Evolutionary conservation across 768 basidiomycete species (phyloP).

Genomic region (Tulasnella sp.): DNA sequence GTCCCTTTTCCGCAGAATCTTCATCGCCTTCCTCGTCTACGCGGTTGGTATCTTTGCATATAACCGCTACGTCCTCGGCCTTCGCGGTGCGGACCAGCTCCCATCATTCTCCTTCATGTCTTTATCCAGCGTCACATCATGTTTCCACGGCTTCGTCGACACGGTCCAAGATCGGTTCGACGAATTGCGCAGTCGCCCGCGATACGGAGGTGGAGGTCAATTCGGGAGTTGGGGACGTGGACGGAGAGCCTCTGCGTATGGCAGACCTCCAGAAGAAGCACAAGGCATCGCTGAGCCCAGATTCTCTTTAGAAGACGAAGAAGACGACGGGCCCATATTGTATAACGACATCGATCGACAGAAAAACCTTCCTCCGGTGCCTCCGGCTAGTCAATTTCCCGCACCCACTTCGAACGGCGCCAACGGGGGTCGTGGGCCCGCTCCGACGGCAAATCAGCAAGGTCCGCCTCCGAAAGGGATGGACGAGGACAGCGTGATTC

Average conservation of each 20-base stretch:
- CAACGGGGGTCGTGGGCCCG: not conserved
- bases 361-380: not conserved
- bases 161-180: not conserved
- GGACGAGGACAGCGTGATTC: not conserved
- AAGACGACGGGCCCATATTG: constrained; percentile 5
- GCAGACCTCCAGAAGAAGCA: constrained; percentile 9
- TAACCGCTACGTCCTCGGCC: constrained; percentile 63
- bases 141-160: constrained; percentile 8
- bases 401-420: not conserved
- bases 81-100: constrained; percentile 60
- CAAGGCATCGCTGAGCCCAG: constrained; percentile 6
- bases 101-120: constrained; percentile 30
- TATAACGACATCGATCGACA: constrained; percentile 8
- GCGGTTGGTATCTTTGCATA: constrained; percentile 60
- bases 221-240: constrained; percentile 13
- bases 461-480: not conserved
- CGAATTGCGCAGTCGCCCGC: not conserved
- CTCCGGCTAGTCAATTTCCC: not conserved
- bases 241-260: not conserved
- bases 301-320: constrained; percentile 12
- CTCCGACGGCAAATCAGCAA: not conserved
- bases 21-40: constrained; percentile 50
- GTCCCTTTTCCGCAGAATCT: constrained; percentile 30
- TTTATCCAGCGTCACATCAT: constrained; percentile 16
- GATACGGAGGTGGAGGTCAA: constrained; percentile 4